Evolutionary conservation across 208 protist species (phyloP), one percentile per base, ranked within the genome.

Genomic region (Lotmaria passim): DNA sequence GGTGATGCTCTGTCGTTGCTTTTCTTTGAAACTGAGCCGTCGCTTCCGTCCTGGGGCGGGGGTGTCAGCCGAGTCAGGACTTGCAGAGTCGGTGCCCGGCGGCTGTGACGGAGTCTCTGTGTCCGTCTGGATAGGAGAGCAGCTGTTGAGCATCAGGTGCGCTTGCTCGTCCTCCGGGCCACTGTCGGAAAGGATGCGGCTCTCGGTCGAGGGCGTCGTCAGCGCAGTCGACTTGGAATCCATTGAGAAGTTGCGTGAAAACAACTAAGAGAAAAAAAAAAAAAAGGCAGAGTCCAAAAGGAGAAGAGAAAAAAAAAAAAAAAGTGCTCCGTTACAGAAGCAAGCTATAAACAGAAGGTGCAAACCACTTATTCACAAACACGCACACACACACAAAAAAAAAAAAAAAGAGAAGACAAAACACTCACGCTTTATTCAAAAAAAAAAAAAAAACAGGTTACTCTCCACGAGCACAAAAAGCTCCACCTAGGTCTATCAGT

Each of bases 11-110:
- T 61, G 57, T 11, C 68, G 68, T 38, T 74, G 68, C 50, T 59
- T 74, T 12, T 74, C 59, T 34, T 74, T 74, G 68, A 74, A 74
- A 30, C 68, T 74, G 31, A 74, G 50, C 0, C 57, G 57, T 14
- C 24, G 46, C 24, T 74, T 74, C 11, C 48, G 36, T 28, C 57
- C 57, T 33, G 33, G 11, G 11, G 17, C 30, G 33, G 67, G 21
- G 15, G 36, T 3, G 31, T 46, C 41, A 11, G 46, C 7, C 6
- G 46, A 24, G n/a, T 50, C 67, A 6, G 1, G 11, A 14, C 53
- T 34, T 19, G 11, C 17, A 33, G 12, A 51, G 57, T 53, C 55
- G 21, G 30, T 31, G 31, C 33, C 36, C n/a, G 46, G 50, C 38
- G 30, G 11, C 30, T 3, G 12, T 5, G 38, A n/a, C 10, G 33